A percentile compares a stretch with the other conserved stretches of the same genome.
These are phyloP conservation scores for Marsdenia floribunda DNA, from an alignment of 257 asterid genomes.

Conservation along the genomic window DNA sequence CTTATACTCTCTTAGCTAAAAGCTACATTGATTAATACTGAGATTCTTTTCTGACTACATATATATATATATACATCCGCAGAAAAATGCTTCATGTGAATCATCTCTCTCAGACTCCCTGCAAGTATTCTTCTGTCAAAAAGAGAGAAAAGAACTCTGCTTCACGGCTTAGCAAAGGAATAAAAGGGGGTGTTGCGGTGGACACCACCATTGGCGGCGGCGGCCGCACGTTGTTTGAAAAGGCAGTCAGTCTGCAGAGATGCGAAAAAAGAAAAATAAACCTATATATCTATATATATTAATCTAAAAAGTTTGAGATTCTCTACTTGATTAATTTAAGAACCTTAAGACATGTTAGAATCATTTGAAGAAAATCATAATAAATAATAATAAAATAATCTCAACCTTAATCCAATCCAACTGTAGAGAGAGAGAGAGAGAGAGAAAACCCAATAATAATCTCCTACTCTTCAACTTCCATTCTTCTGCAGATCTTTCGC, in stretches of 20 bases:
- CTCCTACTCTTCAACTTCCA: not conserved
- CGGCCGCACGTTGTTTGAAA: not conserved
- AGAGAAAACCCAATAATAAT: too few species aligned
- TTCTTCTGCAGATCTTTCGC: not conserved
- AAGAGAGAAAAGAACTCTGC: not conserved
- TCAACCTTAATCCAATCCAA: not conserved
- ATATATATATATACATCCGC: not conserved
- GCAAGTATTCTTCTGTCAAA: too few species aligned
- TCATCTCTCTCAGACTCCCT: not conserved
- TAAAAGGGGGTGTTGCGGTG: not conserved
- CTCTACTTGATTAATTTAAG: not conserved
- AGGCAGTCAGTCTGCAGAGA: not conserved
- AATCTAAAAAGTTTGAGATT: not conserved
- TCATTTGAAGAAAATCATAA: too few species aligned
- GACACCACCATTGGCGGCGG: not conserved
- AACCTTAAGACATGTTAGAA: not conserved
- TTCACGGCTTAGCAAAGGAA: not conserved
- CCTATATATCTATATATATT: not conserved
- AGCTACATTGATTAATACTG: too few species aligned
- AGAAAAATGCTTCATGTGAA: not conserved
- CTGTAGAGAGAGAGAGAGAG: too few species aligned
- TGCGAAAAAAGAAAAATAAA: too few species aligned
- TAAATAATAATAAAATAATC: not conserved
- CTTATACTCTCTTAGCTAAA: too few species aligned
- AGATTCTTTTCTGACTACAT: too few species aligned